Conservation (phyloP, 108 stramenopile genomes). For the Fragilaria crotonensis region DNA sequence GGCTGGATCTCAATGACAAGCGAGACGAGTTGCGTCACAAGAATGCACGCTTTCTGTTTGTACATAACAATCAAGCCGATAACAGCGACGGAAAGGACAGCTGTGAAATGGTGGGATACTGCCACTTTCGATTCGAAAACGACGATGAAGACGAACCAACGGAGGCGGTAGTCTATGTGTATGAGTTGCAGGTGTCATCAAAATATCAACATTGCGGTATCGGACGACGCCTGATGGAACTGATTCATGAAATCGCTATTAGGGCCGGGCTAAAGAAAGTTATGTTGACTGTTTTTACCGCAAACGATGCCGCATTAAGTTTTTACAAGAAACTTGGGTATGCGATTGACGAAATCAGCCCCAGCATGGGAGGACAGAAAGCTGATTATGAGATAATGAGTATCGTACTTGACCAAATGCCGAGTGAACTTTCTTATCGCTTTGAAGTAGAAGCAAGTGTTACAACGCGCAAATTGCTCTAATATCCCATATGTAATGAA, state of each 20-base stretch:
- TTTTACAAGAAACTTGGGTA: constrained; percentile 69
- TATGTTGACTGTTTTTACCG: constrained; percentile 69
- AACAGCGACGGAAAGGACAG: not conserved
- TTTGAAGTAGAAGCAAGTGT: no score
- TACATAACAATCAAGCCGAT: not conserved
- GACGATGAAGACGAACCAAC: constrained; percentile 58
- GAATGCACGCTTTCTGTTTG: constrained; percentile 57
- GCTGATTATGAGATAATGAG: constrained; percentile 1
- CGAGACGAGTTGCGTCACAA: constrained; percentile 45
- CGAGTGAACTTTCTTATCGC: no score
- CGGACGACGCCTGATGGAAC: constrained; percentile 52
- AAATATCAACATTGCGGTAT: constrained; percentile 45
- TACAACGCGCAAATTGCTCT: no score
- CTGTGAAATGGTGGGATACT: constrained; percentile 38
- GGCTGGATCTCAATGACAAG: constrained; percentile 65
- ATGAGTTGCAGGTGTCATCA: constrained; percentile 66
- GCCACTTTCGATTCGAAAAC: constrained; percentile 75
- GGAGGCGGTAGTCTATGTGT: constrained; percentile 41
- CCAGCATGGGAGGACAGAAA: constrained; percentile 37
- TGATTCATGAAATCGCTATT: constrained; percentile 41
- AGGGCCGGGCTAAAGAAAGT: constrained; percentile 42
- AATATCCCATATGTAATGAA: no score
- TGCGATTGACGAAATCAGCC: constrained; percentile 53
- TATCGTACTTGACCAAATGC: no score
- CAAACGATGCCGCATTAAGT: constrained; percentile 44